Evolutionary conservation across 805 yeast species (phyloP), one percentile per base, ranked within the genome.

Genomic region (Wickerhamiella hasegawae): DNA sequence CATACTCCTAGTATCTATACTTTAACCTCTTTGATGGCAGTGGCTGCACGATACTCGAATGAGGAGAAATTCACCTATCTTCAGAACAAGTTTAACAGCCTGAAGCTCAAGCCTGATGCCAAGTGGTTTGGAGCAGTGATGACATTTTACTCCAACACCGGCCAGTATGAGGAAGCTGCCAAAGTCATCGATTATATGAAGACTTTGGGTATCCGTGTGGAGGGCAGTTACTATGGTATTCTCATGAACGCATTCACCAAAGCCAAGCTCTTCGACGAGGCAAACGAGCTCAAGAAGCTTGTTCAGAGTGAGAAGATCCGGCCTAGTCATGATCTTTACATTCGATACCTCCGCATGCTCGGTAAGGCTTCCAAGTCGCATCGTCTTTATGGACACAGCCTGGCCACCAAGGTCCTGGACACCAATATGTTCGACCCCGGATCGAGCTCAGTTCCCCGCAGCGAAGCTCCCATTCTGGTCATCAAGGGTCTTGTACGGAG

Each of bases 121-220:
- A 37, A 41, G 3, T 52, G 59, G 37, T 56, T 54, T 39, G 31
- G 43, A 16, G 44, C 50, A 12, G 40, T 59, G 33, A 52, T 57
- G 22, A 28, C 42, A 8, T 58, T 59, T 5, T 54, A 56, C 32
- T 49, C 57, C 4, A 47, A 44, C 25, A 39, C 56, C 20, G 58
- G 54, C 5, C 57, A 58, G 34, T 52, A 45, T 38, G 55, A n/a
- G n/a, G n/a, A n/a, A n/a, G n/a, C n/a, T n/a, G n/a, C n/a, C n/a
- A n/a, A n/a, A n/a, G n/a, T n/a, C 22, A 46, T 59, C 8, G 45
- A 39, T 19, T 50, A 54, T 29, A 47, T 38, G 45, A 33, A 32
- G 28, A n/a, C 18, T 10, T 6, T 25, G n/a, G 40, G 38, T 15
- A 17, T 43, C 10, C 17, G 21, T 6, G 38, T 40, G 9, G 36